phyloP scores from a whole-genome alignment of 2,329 filamentous ascomycete genomes.

The Phialemoniopsis sp. region DNA sequence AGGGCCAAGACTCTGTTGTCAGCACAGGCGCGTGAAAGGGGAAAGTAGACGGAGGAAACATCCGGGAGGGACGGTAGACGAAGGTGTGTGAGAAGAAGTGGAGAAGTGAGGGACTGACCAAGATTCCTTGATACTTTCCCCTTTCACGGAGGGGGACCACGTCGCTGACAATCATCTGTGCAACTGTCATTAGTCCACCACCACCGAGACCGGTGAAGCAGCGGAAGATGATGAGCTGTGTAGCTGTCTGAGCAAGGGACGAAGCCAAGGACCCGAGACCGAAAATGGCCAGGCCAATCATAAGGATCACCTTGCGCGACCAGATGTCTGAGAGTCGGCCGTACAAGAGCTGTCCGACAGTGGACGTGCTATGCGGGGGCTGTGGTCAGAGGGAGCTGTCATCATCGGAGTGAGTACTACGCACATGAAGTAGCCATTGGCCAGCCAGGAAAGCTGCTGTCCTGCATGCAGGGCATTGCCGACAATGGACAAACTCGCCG shows the following conservation, averaged over 20 bases:
- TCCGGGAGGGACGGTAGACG: not conserved
- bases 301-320: slow-evolving; percentile 35
- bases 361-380: slow-evolving; percentile 29
- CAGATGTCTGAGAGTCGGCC: slow-evolving; percentile 41
- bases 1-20: too few species aligned
- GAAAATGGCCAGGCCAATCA: slow-evolving; percentile 34
- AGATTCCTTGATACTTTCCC: slow-evolving; percentile 25
- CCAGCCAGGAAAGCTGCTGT: slow-evolving; percentile 49
- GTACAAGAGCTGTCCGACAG: slow-evolving; percentile 40
- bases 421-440: slow-evolving; percentile 51
- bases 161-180: slow-evolving; percentile 22
- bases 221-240: slow-evolving; percentile 35
- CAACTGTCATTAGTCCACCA: slow-evolving; percentile 21
- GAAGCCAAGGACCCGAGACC: slow-evolving; percentile 37
- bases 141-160: slow-evolving; percentile 20
- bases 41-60: too few species aligned
- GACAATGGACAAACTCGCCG: slow-evolving; percentile 49
- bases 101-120: slow-evolving; percentile 22
- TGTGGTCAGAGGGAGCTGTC: not conserved
- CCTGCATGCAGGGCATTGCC: slow-evolving; percentile 44
- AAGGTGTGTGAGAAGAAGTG: too few species aligned
- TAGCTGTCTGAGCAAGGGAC: slow-evolving; percentile 31
- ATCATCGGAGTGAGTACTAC: slow-evolving; percentile 13
- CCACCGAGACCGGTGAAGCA: slow-evolving; percentile 27
- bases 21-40: too few species aligned